A percentile compares a stretch with the other conserved stretches of the same genome.
These are phyloP conservation scores for Thalassiosira mediterranea DNA, from an alignment of 352 stramenopile genomes.

Conservation along the genomic window DNA sequence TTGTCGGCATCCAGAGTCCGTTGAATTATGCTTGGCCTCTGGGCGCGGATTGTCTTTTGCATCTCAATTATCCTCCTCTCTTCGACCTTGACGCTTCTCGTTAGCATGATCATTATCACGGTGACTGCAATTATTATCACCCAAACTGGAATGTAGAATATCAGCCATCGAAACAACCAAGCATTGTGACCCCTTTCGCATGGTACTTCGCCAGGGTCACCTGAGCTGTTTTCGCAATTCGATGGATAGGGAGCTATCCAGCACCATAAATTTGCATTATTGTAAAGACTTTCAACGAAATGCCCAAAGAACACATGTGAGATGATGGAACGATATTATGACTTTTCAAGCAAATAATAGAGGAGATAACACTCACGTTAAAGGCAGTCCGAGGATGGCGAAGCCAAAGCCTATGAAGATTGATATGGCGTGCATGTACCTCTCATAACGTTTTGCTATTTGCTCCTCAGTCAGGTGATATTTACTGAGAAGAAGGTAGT, in stretches of 20 bases:
- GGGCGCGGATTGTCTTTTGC: too few species aligned
- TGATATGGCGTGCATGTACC: constrained; percentile 28
- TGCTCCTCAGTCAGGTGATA: constrained; percentile 29
- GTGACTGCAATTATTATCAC: too few species aligned
- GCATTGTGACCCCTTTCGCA: constrained; percentile 37
- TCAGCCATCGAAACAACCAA: constrained; percentile 34
- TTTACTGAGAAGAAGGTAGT: constrained; percentile 37
- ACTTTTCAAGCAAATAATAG: too few species aligned
- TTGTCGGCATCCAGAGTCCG: too few species aligned
- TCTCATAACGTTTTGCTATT: constrained; percentile 34
- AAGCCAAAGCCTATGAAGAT: constrained; percentile 24
- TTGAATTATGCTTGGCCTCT: too few species aligned
- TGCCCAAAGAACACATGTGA: too few species aligned
- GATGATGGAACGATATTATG: too few species aligned
- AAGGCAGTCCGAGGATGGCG: constrained; percentile 28
- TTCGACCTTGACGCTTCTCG: too few species aligned
- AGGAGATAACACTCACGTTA: too few species aligned
- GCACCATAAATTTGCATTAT: constrained; percentile 44
- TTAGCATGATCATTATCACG: too few species aligned
- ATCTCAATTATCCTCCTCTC: too few species aligned
- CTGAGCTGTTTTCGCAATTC: constrained; percentile 27
- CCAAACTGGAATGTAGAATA: constrained; percentile 40
- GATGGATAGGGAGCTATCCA: constrained; percentile 41
- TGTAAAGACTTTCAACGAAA: too few species aligned
- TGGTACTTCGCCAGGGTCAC: neutral